Evolutionary conservation across 2,329 filamentous ascomycete species (phyloP), one percentile per base, ranked within the genome.

Genomic region (Aspergillus brasiliensis): DNA sequence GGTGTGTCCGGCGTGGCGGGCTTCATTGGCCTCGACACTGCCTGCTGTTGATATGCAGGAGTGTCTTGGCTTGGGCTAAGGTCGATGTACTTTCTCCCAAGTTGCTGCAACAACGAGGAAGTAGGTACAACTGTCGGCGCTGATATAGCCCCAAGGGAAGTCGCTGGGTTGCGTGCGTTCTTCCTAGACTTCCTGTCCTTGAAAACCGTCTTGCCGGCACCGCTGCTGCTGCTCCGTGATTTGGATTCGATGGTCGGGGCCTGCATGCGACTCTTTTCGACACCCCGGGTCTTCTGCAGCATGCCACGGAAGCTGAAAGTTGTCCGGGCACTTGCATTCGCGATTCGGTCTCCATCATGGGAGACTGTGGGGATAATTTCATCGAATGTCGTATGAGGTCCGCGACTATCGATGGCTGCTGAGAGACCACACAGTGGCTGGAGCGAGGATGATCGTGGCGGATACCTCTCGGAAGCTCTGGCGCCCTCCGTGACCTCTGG

Each of bases 261-360:
- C 8, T 34, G 19, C 8, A 27, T 15, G 25, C 11, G 19, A 17
- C 23, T 51, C 19, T 65, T 65, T 3, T 64, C 62, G 8, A 46
- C 15, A 15, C 44, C 21, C 21, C 61, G 62, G 37, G 55, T 37
- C 40, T 64, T 67, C n/a, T 49, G 23, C 56, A 68, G 65, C 2
- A 69, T 68, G 51, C 58, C 66, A 3, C 65, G 67, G 49, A 69
- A 60, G 23, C 64, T 62, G 23, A 55, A 67, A 13, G 65, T 34
- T 31, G 62, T 60, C 13, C 63, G 57, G 17, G 37, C 64, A 49
- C 62, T 61, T 28, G 65, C 60, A 8, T 64, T 63, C n/a, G 60
- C 56, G 8, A 61, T 19, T 23, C 23, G 60, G 21, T 38, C 15
- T 42, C 31, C 51, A 15, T 40, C 28, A 19, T 15, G 28, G 25